Percentiles rank a stretch among this genome's conserved stretches.
Conservation (phyloP, 2,329 filamentous ascomycete species). For the Hypoxylon rubiginosum region DNA sequence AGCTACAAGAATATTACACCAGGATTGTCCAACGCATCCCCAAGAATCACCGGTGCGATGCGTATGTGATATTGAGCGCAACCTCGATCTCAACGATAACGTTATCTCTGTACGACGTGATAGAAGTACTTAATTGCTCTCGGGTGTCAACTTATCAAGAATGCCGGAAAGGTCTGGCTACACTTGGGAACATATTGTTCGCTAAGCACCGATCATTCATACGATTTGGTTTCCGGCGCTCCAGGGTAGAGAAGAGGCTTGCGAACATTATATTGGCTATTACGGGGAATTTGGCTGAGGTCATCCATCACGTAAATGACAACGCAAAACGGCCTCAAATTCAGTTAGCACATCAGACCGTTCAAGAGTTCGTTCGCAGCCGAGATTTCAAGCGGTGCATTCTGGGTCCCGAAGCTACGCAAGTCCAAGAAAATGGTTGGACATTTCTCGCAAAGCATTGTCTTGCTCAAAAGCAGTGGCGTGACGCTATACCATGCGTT, state of each 20-base stretch:
- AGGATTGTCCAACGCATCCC: conserved; percentile 32
- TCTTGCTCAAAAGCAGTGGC: not conserved
- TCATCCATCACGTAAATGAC: too few species aligned
- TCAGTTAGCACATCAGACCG: conserved; percentile 26
- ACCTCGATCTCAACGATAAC: not conserved
- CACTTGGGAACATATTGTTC: too few species aligned
- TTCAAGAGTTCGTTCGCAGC: conserved; percentile 20
- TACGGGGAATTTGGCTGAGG: too few species aligned
- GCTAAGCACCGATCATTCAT: too few species aligned
- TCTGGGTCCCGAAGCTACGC: conserved; percentile 9
- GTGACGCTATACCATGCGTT: not conserved
- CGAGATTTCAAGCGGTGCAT: conserved; percentile 23
- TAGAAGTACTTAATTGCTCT: conserved; percentile 13
- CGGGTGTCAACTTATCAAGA: conserved; percentile 1
- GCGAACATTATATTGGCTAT: not conserved
- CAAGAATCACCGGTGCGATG: conserved; percentile 11
- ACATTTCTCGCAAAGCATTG: conserved; percentile 29
- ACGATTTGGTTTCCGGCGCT: too few species aligned
- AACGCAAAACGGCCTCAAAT: too few species aligned
- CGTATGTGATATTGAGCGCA: conserved; percentile 28
- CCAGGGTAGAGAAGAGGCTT: too few species aligned
- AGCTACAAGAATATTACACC: conserved; percentile 32
- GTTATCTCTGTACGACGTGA: not conserved
- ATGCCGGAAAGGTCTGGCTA: not conserved
- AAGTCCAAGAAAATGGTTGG: conserved; percentile 18